Conservation (phyloP, 169 alveolate species). For the Eimeria necatrix region DNA sequence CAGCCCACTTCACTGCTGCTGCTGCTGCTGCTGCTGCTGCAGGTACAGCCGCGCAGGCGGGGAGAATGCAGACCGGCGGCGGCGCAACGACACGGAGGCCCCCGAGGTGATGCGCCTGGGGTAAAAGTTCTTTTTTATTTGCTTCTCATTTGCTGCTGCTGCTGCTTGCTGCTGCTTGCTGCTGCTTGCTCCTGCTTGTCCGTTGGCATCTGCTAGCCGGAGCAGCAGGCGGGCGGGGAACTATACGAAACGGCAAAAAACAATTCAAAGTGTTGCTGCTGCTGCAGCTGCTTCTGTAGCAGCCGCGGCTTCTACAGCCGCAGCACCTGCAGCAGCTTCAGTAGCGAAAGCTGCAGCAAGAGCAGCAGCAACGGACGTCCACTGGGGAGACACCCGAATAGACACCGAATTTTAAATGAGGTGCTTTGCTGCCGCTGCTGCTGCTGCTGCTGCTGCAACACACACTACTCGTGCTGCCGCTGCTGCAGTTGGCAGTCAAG, state of each 20-base stretch:
- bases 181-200: not conserved
- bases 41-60: conserved; percentile 50
- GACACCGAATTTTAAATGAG: no score
- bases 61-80: conserved; percentile 17
- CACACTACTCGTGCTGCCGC: not conserved
- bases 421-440: not conserved
- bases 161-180: not conserved
- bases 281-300: not conserved
- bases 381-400: no score
- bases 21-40: not conserved
- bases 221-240: no score
- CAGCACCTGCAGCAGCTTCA: not conserved
- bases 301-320: not conserved
- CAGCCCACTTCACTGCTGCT: not conserved
- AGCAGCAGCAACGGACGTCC: no score
- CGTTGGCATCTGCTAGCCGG: no score
- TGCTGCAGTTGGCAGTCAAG: no score
- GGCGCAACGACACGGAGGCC: conserved; percentile 34
- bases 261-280: not conserved
- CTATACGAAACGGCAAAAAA: not conserved
- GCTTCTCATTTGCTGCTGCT: not conserved
- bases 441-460: not conserved
- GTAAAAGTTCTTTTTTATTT: no score
- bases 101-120: conserved; percentile 75
- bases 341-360: no score